A percentile compares a stretch with the other conserved stretches of the same genome.
These are phyloP conservation scores for Pezicula radicicola DNA, from an alignment of 2,329 filamentous ascomycete genomes.

Conservation along the genomic window DNA sequence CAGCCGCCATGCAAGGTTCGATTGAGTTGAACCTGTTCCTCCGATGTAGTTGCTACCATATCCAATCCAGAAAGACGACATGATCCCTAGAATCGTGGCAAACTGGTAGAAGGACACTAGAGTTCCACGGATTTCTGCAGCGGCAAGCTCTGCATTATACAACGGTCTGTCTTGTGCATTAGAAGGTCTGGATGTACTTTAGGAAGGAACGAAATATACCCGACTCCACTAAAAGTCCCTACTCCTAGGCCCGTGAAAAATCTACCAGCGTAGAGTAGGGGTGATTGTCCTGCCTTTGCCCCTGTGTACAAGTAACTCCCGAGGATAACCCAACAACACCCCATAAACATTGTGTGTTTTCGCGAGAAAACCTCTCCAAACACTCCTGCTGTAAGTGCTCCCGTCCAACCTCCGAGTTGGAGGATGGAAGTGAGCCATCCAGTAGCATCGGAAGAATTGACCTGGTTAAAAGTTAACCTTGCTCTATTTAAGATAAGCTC, in stretches of 20 bases:
- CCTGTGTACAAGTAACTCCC: constrained; percentile 43
- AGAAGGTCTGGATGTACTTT: neutral
- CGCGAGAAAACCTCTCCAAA: constrained; percentile 46
- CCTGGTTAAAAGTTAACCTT: no score
- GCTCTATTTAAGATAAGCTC: no score
- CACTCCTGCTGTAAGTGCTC: constrained; percentile 44
- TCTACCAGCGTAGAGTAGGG: constrained; percentile 43
- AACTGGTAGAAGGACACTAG: constrained; percentile 64
- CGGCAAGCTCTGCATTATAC: constrained; percentile 49
- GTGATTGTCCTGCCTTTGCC: constrained; percentile 34
- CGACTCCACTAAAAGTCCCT: constrained; percentile 42
- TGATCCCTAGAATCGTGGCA: constrained; percentile 54
- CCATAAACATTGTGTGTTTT: constrained; percentile 50
- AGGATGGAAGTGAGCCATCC: constrained; percentile 51
- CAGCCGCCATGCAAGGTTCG: constrained; percentile 40
- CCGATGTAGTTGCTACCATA: constrained; percentile 46
- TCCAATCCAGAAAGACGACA: constrained; percentile 44
- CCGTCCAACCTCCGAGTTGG: constrained; percentile 46
- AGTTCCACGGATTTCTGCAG: constrained; percentile 61
- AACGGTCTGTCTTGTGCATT: constrained; percentile 29
- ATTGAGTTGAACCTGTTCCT: constrained; percentile 39
- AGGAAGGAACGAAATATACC: constrained; percentile 10
- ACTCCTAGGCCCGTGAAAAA: constrained; percentile 49
- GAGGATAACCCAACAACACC: constrained; percentile 43
- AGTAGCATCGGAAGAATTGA: constrained; percentile 39